Evolutionary conservation across 768 basidiomycete species (phyloP), one percentile per base, ranked within the genome.

Genomic region (Xerocomellus chrysenteron): DNA sequence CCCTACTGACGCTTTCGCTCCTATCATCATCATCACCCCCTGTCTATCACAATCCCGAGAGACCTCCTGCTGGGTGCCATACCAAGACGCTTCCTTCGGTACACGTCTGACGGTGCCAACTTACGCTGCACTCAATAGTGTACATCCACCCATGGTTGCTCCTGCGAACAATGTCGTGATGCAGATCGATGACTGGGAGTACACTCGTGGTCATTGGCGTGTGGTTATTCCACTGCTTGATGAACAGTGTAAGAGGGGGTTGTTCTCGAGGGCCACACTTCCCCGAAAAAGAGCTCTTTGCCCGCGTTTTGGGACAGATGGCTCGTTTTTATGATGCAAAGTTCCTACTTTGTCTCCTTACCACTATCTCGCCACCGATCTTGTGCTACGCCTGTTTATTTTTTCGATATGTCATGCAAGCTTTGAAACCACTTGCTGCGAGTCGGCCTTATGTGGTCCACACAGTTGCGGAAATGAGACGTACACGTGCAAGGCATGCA

Each of bases 71-170:
- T 79, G 75, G 56, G 75, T 82, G 19, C 83, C 84, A 12, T 74
- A 74, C 59, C 84, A 86, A 67, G 79, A 85, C 63, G 71, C 77
- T 14, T 79, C 76, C 5, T 85, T 83, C 63, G 79, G 81, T 36
- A 69, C 73, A 47, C 73, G 73, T 32, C 77, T 85, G 24, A 76
- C 78, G 2, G 32, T 32, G 11, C 32, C 32, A 32, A 32, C 32
- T 3, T 32, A 11, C 32, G 7, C 32, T 11, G 10, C 32, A 11
- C 11, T 32, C 32, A 32, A 11, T 32, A 32, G 32, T 11, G 32
- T 32, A 32, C 32, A 32, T 11, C 32, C 32, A 11, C 32, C 32
- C 32, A 32, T 58, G 76, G 66, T 67, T 49, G 55, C 55, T 53
- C 50, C 63, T 50, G 35, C 56, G 57, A 39, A 61, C 10, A 52